Evolutionary conservation across 2,329 filamentous ascomycete species (phyloP).

Genomic region (Claviceps spartinae): DNA sequence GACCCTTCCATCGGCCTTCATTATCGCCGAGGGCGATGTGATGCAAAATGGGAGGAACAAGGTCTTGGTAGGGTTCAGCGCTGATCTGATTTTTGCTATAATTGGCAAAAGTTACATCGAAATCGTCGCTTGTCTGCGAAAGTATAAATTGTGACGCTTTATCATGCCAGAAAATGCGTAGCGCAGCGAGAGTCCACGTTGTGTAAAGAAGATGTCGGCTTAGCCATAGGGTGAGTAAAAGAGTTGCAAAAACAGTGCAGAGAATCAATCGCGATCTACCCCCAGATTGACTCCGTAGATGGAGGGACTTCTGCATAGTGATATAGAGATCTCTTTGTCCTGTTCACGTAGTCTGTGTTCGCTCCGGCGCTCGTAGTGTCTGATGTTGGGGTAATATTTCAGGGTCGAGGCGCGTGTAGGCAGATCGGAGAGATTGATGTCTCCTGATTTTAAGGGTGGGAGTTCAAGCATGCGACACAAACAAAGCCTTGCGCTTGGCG

Average conservation of each 20-base stretch:
- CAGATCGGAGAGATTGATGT: neutral
- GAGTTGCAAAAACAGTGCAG: constrained; percentile 3
- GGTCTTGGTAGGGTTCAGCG: constrained; percentile 16
- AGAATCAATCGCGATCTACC: constrained; percentile 4
- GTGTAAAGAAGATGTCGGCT: constrained; percentile 12
- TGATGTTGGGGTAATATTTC: neutral
- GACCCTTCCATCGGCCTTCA: constrained; percentile 7
- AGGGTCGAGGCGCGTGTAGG: neutral
- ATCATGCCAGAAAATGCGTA: constrained; percentile 15
- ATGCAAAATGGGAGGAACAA: constrained; percentile 21
- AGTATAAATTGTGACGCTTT: constrained; percentile 15
- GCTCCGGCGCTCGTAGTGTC: neutral
- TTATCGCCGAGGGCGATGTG: constrained; percentile 20
- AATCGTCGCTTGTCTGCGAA: constrained; percentile 14
- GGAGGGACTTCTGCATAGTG: constrained; percentile 6
- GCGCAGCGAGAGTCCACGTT: constrained; percentile 16
- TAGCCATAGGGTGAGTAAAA: constrained; percentile 7
- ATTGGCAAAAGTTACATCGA: constrained; percentile 21
- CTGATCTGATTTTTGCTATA: constrained; percentile 17
- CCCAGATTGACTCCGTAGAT: constrained; percentile 3
- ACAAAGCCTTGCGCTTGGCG: neutral
- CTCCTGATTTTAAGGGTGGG: neutral
- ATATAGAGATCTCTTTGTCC: neutral
- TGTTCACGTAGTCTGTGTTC: neutral
- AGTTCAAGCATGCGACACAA: neutral